A percentile compares a stretch with the other conserved stretches of the same genome.
Evolutionary conservation across 2,329 filamentous ascomycete genomes (phyloP).

Genomic region (Penicillium occitanis): DNA sequence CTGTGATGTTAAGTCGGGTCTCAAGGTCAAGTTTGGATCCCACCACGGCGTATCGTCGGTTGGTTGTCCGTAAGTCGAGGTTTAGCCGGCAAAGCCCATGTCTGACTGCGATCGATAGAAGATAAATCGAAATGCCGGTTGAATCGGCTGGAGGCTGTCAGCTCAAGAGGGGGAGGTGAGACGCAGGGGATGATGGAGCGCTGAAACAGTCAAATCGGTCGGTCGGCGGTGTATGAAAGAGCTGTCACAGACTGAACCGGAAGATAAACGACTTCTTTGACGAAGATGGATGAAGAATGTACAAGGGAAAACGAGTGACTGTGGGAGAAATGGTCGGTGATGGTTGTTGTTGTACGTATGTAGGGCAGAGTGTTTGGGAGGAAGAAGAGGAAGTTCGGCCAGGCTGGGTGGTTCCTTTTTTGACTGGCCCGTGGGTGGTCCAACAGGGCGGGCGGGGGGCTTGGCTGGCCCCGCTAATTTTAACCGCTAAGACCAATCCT

Average conservation of each 20-base stretch:
- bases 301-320: constrained; percentile 10
- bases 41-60: neutral
- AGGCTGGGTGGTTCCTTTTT: neutral
- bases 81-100: constrained; percentile 12
- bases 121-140: neutral
- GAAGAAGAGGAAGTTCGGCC: neutral
- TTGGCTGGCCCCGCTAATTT: constrained; percentile 3
- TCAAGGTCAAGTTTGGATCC: neutral
- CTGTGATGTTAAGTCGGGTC: neutral
- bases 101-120: neutral
- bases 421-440: neutral
- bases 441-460: neutral
- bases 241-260: neutral
- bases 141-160: constrained; percentile 4
- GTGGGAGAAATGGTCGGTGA: neutral
- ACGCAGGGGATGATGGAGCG: constrained; percentile 20
- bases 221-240: neutral
- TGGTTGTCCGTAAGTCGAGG: neutral
- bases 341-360: neutral
- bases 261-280: neutral
- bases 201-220: constrained; percentile 9
- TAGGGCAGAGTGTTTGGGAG: neutral
- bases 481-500: neutral
- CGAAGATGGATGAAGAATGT: constrained; percentile 8
- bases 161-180: constrained; percentile 11